Base-by-base conservation (phyloP, 768 basidiomycete genomes). In the Rhodotorula taiwanensis region DNA sequence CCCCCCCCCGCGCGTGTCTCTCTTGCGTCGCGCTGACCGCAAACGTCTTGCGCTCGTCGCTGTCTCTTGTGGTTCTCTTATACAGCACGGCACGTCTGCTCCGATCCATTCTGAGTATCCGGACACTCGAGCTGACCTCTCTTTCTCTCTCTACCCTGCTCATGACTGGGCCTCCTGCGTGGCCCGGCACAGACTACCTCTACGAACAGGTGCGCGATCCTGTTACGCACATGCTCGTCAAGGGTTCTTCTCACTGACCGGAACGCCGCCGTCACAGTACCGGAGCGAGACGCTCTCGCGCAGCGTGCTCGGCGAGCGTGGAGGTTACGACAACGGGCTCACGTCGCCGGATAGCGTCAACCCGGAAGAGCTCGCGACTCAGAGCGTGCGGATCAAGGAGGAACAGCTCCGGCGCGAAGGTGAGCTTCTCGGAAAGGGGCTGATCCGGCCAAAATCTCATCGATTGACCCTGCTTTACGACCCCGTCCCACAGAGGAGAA, bases 301-400 rank as follows among this genome's bases (percentile, higher is more conserved):
- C 72, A 89, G 87, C 5, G 90, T 97, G 44, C 83, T 56, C 1
- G 54, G 64, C 31, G 55, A 54, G 2, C 69, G 86, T 3, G 87
- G 88, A 71, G 80, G 87, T 20, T 82, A 85, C 84, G 87, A 69
- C 49, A 78, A 76, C n/a, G 25, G 25, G 42, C 51, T 20, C 23
- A 10, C 18, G 20, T 44, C 36, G 13, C 51, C 66, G 44, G 60
- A 21, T 6, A 41, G 23, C 50, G 60, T 98, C 71, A 82, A 89
- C 25, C 93, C 95, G 2, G 93, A 97, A 76, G 95, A 98, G 74
- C 83, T 99, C 70, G 95, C 95, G 23, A 91, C 86, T 56, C 95
- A 98, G 78, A 89, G 87, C 64, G 92, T 97, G 50, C 87, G 94
- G 60, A 85, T 98, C 79, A 98, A 98, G 80, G 95, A 98, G 79